Conservation (phyloP, 2,329 filamentous ascomycete species). For the Orbilia javanica region DNA sequence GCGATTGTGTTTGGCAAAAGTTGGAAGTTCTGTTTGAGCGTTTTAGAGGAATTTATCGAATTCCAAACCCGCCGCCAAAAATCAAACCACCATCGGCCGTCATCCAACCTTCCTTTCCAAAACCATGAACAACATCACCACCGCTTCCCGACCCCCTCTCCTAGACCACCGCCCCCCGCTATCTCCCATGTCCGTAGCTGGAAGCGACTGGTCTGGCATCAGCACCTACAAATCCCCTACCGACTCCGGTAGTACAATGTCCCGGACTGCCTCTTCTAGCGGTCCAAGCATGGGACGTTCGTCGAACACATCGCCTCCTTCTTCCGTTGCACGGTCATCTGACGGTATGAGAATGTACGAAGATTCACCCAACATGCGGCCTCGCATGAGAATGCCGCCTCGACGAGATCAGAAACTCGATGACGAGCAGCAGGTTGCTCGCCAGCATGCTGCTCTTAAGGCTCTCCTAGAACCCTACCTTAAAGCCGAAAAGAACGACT, state of each 20-base stretch:
- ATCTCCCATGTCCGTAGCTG: conserved; percentile 83
- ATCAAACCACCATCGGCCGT: conserved; percentile 6
- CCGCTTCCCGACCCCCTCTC: conserved; percentile 42
- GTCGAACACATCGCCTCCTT: conserved; percentile 78
- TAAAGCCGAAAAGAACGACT: conserved; percentile 57
- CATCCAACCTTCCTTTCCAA: conserved; percentile 11
- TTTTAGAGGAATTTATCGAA: conserved; percentile 55
- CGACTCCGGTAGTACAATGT: conserved; percentile 68
- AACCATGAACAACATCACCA: conserved; percentile 55
- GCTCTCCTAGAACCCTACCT: conserved; percentile 61
- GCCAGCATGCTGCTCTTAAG: conserved; percentile 61
- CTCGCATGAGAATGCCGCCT: conserved; percentile 51
- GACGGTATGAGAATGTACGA: conserved; percentile 77
- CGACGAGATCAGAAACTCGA: conserved; percentile 65
- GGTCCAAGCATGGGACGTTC: conserved; percentile 65
- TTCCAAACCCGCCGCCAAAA: conserved; percentile 39
- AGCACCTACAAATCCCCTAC: conserved; percentile 74
- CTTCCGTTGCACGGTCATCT: conserved; percentile 87
- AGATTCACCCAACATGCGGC: conserved; percentile 60
- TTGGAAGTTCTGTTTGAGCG: conserved; percentile 44
- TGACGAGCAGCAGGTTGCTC: conserved; percentile 71
- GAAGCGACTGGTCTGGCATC: conserved; percentile 83
- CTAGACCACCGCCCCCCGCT: conserved; percentile 68
- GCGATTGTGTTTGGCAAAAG: neutral
- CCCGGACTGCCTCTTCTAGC: conserved; percentile 66